Evolutionary conservation across 805 yeast genomes (phyloP), one percentile per base, ranked within the genome.

Genomic region (Schwanniomyces sp.): DNA sequence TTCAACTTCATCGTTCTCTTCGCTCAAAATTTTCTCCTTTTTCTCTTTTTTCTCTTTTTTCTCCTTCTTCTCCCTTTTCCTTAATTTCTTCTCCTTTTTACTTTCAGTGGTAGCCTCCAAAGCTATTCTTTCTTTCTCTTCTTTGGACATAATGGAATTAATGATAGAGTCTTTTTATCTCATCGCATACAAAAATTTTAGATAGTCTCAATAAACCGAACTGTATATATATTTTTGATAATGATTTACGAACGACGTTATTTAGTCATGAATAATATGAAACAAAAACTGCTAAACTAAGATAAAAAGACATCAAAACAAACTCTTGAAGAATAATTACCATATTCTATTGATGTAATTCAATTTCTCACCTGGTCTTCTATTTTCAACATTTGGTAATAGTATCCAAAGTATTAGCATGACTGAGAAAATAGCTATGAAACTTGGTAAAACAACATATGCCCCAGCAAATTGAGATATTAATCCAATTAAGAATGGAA

Each of bases 401-500:
- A 41, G 38, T 8, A 56, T 38, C 62, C 62, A 57, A 41, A 55
- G 48, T 1, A 46, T 34, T n/a, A 67, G 25, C 66, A 76, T 71
- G 2, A 56, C 49, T 1, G 56, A 42, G 43, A 70, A 70, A 34
- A 78, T 61, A 0, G 62, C 71, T 6, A 79, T 55, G 43, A 76
- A 68, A 11, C 72, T 61, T 1, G 85, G 84, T 61, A 79, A 70
- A 29, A 80, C 74, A 4, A 79, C 78, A 53, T 50, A 79, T 0
- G 82, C 69, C 4, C 82, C 82, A 3, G 58, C 62, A 44, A 47
- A 62, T 55, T 79, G 76, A 4, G 80, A 69, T 18, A 77, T 62
- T 44, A 79, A 59, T 27, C 85, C 85, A 27, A 79, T 75, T 12
- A 78, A 40, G 52, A 80, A 79, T 24, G 84, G 84, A 50, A 79